A percentile compares a stretch with the other conserved stretches of the same genome.
Conservation (phyloP, 305 asterid genomes). For the Fraxinus angustifolia region DNA sequence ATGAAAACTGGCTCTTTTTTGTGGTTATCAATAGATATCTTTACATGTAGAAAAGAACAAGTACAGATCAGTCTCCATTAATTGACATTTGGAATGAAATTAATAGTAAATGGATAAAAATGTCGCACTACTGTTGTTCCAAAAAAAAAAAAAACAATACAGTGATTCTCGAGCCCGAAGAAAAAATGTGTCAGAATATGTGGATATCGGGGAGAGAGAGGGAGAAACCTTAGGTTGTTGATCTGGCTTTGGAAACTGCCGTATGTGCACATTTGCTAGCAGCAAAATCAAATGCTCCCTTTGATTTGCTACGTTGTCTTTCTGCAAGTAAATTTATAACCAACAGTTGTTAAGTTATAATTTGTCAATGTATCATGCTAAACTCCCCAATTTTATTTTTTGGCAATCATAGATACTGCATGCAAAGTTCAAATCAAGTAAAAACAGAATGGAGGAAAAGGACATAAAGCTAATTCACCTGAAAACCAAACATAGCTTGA, state of each 20-base stretch:
- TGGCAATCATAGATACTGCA: constrained; percentile 8
- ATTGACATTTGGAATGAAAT: background rate
- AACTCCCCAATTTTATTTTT: constrained; percentile 8
- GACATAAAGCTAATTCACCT: constrained; percentile 43
- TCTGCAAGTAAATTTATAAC: constrained; percentile 49
- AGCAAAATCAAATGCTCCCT: constrained; percentile 97
- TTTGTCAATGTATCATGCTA: background rate
- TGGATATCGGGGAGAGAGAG: background rate
- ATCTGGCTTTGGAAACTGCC: constrained; percentile 94
- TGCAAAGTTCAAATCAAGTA: background rate
- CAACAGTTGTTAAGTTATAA: constrained; percentile 14
- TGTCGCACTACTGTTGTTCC: background rate
- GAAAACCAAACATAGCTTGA: constrained; percentile 98
- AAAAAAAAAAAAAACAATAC: background rate
- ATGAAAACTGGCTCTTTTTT: background rate
- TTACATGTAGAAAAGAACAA: background rate
- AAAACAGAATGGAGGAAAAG: constrained; percentile 11
- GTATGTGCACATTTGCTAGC: constrained; percentile 94
- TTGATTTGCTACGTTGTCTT: constrained; percentile 90
- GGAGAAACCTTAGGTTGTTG: constrained; percentile 87
- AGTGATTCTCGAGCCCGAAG: background rate
- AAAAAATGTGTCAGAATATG: background rate
- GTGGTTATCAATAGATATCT: background rate
- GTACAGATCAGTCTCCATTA: background rate
- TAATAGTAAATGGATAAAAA: background rate